Evolutionary conservation across 768 basidiomycete species (phyloP).

Genomic region (Hericium coralloides): DNA sequence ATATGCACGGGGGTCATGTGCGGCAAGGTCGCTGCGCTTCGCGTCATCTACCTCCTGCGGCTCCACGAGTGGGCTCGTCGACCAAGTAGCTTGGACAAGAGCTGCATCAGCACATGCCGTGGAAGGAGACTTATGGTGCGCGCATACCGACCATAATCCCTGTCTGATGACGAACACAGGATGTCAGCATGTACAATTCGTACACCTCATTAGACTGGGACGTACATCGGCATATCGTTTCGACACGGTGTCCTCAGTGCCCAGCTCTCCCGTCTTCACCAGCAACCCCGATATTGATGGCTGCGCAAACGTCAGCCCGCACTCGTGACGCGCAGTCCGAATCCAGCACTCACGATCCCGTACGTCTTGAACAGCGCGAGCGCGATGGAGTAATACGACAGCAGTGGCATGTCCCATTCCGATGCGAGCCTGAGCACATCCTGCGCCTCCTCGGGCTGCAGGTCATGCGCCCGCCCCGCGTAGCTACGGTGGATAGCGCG

Average conservation of each 20-base stretch:
- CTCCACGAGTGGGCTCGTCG: background rate
- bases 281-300: constrained; percentile 39
- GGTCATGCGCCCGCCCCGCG: background rate
- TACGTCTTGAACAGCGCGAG: constrained; percentile 50
- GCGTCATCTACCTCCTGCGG: background rate
- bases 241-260: constrained; percentile 26
- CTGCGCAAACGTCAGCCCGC: constrained; percentile 17
- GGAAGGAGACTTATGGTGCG: too few species aligned
- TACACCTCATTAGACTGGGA: background rate
- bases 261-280: constrained; percentile 31
- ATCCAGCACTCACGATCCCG: constrained; percentile 28
- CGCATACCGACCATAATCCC: background rate
- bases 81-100: background rate
- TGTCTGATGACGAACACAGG: background rate
- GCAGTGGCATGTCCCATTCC: background rate
- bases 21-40: background rate
- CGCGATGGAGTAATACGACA: constrained; percentile 31
- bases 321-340: background rate
- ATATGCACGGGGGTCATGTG: background rate
- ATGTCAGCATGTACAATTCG: background rate
- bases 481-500: background rate
- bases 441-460: background rate
- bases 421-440: background rate
- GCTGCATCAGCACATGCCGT: too few species aligned
- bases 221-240: constrained; percentile 43